Base-by-base conservation (phyloP, 345 rosid species). In the Eucalyptus paniculata region DNA sequence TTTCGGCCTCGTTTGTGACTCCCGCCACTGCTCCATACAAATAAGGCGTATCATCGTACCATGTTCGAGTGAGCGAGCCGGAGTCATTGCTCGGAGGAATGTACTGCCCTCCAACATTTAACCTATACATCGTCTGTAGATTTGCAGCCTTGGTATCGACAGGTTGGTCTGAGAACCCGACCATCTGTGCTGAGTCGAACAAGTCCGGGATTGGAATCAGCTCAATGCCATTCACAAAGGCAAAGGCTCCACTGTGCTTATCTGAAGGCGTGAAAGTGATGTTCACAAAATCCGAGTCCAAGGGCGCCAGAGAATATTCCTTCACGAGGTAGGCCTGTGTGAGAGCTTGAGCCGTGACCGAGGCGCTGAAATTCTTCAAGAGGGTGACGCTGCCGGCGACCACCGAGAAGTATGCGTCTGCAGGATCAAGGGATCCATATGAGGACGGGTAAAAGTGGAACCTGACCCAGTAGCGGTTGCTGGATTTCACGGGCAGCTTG, bases 161-260 rank as follows among this genome's bases (percentile, higher is more conserved):
- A 4, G 67, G 80, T n/a, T 90, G 90, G 86, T 94, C 94, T 11
- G 89, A 34, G n/a, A 92, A 90, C 34, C 98, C 99, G 86, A 96
- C 94, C 91, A 94, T 87, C 28, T 30, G 60, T 16, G 92, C 95
- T 4, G 90, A 18, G 12, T 94, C 95, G 62, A 98, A 97, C 90
- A 97, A 12, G 14, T 95, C 94, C 0, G 96, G 96, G 87, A 93
- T 92, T 44, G 91, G 91, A 65, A 94, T 53, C 67, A 97, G 86
- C 92, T 97, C 98, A 14, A 97, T 95, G 53, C 97, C 98, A 32
- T 98, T 98, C 30, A 98, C 89, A 80, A 96, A 96, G 23, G 96
- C 96, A 88, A 94, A 97, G 12, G 94, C 88, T 2, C 91, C 92
- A 3, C 72, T 86, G 62, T 92, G 91, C 86, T 92, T 90, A 44